Conservation (phyloP, 2,329 filamentous ascomycete genomes). For the Monosporascus sp. region DNA sequence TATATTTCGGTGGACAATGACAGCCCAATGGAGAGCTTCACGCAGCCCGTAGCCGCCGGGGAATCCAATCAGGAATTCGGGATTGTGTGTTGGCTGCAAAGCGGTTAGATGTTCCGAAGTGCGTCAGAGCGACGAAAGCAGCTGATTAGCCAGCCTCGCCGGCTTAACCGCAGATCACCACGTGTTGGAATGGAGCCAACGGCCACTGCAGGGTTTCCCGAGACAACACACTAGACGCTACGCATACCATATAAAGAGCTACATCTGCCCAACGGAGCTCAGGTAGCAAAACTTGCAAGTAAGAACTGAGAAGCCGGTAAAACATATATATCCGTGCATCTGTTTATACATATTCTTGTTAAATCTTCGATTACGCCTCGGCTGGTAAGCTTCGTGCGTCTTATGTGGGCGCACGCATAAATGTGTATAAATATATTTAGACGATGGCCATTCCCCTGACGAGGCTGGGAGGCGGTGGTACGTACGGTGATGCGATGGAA, state of each 20-base stretch:
- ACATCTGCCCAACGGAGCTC: no score
- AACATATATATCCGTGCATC: no score
- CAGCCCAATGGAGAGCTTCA: no score
- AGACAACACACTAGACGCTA: background rate
- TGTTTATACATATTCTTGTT: no score
- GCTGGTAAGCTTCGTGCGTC: no score
- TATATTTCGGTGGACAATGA: no score
- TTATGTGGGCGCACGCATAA: no score
- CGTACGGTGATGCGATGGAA: background rate
- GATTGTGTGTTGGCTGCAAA: no score
- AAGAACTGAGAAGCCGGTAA: no score
- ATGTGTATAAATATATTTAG: background rate
- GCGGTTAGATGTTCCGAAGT: no score
- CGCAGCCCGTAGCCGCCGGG: background rate
- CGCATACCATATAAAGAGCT: background rate
- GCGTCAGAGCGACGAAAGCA: background rate
- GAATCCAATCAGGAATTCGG: background rate
- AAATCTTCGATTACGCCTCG: no score
- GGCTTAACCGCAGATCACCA: background rate
- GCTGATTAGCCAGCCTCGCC: background rate
- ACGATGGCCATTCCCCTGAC: background rate
- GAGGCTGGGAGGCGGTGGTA: background rate
- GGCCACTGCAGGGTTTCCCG: background rate
- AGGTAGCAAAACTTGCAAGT: no score
- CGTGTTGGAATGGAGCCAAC: background rate